These are phyloP conservation scores for Bryoglossum gracile DNA, from an alignment of 495 filamentous ascomycete genomes.

Conservation along the genomic window DNA sequence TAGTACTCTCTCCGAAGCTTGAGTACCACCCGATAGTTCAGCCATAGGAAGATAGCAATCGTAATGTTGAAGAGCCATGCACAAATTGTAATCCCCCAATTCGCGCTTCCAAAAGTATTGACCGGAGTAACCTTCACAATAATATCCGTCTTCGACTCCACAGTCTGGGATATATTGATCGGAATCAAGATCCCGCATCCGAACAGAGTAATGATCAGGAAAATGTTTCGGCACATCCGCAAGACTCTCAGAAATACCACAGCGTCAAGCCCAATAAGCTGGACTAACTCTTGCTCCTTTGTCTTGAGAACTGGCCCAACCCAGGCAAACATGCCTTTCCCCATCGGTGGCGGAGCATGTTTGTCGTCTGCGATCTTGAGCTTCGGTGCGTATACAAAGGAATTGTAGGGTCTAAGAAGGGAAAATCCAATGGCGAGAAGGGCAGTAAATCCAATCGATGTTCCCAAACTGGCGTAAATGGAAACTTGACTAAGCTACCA, in stretches of 20 bases:
- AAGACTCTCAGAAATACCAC: constrained; percentile 83
- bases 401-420: constrained; percentile 82
- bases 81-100: constrained; percentile 77
- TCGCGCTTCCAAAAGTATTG: constrained; percentile 47
- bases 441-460: constrained; percentile 67
- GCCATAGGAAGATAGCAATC: constrained; percentile 77
- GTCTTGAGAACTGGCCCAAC: constrained; percentile 65
- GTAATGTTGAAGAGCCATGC: constrained; percentile 74
- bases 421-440: constrained; percentile 75
- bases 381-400: constrained; percentile 88
- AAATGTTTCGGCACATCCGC: constrained; percentile 88
- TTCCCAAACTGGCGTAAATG: constrained; percentile 72
- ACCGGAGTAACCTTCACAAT: constrained; percentile 44
- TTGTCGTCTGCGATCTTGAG: constrained; percentile 87
- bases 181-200: constrained; percentile 79
- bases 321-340: constrained; percentile 83
- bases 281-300: constrained; percentile 66
- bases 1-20: constrained; percentile 71
- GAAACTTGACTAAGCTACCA: constrained; percentile 42
- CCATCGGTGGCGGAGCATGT: constrained; percentile 86
- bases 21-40: constrained; percentile 72
- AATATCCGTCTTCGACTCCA: constrained; percentile 43
- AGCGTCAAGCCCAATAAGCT: constrained; percentile 82
- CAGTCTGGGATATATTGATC: constrained; percentile 56
- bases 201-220: constrained; percentile 62